Evolutionary conservation across 345 rosid species (phyloP).

Genomic region (Balakata baccata): DNA sequence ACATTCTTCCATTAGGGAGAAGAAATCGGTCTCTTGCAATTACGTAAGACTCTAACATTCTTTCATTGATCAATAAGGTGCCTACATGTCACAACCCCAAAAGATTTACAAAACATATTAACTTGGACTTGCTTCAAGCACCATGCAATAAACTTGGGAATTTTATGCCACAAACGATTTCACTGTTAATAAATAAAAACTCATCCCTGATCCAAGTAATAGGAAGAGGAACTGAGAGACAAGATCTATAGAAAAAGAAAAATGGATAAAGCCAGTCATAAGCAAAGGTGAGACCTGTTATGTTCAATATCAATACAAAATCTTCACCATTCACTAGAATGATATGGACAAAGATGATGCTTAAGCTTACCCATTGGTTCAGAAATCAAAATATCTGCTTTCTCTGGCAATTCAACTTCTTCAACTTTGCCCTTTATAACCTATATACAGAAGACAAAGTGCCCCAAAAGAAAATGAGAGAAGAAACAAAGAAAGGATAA

Average conservation of each 20-base stretch:
- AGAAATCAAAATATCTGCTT: slow-evolving; percentile 92
- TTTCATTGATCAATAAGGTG: slow-evolving; percentile 87
- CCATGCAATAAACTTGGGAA: neutral
- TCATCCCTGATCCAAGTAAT: no score
- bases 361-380: slow-evolving; percentile 90
- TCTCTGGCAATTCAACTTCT: slow-evolving; percentile 93
- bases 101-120: slow-evolving; percentile 3
- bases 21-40: slow-evolving; percentile 97
- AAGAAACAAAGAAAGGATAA: neutral
- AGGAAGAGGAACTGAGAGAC: neutral
- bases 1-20: slow-evolving; percentile 84
- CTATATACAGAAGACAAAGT: slow-evolving; percentile 36
- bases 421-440: slow-evolving; percentile 95
- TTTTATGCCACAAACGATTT: neutral
- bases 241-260: neutral
- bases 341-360: slow-evolving; percentile 13
- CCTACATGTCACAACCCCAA: slow-evolving; percentile 44
- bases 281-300: neutral
- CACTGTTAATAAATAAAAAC: no score
- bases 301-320: neutral
- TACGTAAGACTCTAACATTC: slow-evolving; percentile 95
- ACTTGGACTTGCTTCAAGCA: slow-evolving; percentile 5
- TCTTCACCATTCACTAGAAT: neutral
- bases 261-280: neutral
- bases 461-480: slow-evolving; percentile 5